Evolutionary conservation across 768 basidiomycete genomes (phyloP).

Genomic region (Zangia roseola): DNA sequence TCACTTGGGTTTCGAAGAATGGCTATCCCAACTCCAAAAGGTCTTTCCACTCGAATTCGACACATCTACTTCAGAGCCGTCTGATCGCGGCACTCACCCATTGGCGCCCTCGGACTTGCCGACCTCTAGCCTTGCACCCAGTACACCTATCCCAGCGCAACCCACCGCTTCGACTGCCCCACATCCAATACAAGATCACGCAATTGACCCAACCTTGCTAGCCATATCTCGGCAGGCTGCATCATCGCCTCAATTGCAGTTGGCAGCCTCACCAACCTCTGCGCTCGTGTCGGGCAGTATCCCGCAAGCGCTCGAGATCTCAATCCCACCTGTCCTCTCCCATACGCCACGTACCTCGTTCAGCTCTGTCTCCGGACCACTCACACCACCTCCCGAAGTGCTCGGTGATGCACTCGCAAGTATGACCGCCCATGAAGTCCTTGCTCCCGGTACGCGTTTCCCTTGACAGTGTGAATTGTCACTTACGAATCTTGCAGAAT

Average conservation of each 20-base stretch:
- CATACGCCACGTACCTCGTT: slow-evolving; percentile 32
- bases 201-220: slow-evolving; percentile 34
- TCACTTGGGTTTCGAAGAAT: slow-evolving; percentile 44
- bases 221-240: slow-evolving; percentile 24
- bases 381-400: slow-evolving; percentile 22
- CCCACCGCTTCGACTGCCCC: not conserved
- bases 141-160: not conserved
- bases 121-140: not conserved
- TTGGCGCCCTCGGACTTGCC: slow-evolving; percentile 2
- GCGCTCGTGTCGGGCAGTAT: not conserved
- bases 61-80: slow-evolving; percentile 5
- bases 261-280: not conserved
- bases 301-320: slow-evolving; percentile 2
- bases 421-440: not conserved
- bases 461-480: not conserved
- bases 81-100: slow-evolving; percentile 3
- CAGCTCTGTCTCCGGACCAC: slow-evolving; percentile 31
- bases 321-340: slow-evolving; percentile 20
- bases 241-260: not conserved
- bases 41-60: slow-evolving; percentile 34
- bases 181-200: slow-evolving; percentile 16
- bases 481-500: slow-evolving; percentile 13
- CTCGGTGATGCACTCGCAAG: slow-evolving; percentile 8
- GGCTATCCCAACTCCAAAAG: slow-evolving; percentile 50
- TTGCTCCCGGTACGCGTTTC: slow-evolving; percentile 9